Percentiles rank a stretch among this genome's conserved stretches.
Evolutionary conservation across 1,139 yeast genomes (phyloP).

Genomic region (Pichia norvegensis): DNA sequence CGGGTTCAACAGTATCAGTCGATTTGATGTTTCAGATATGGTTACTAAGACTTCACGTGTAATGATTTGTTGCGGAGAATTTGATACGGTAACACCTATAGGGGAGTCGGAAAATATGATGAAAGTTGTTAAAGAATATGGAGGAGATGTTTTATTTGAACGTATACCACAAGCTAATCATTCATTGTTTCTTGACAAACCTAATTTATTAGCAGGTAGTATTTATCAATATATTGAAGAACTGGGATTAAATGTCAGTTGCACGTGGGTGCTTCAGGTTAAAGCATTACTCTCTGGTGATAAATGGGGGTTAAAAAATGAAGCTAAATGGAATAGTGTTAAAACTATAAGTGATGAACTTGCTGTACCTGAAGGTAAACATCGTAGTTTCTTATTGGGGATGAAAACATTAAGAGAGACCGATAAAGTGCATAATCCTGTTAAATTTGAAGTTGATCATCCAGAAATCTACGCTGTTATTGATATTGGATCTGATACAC

Average conservation of each 20-base stretch:
- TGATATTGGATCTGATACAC: constrained; percentile 70
- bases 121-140: constrained; percentile 14
- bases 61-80: constrained; percentile 38
- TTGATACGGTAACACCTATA: constrained; percentile 51
- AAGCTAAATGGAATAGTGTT: constrained; percentile 59
- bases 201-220: constrained; percentile 57
- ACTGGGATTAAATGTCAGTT: constrained; percentile 28
- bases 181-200: constrained; percentile 54
- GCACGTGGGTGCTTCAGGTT: constrained; percentile 35
- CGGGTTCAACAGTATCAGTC: constrained; percentile 40
- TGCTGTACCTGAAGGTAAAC: constrained; percentile 29
- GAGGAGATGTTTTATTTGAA: constrained; percentile 19
- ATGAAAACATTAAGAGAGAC: constrained; percentile 71
- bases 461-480: constrained; percentile 50
- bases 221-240: constrained; percentile 50
- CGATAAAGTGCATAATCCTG: constrained; percentile 56
- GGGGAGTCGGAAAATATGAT: constrained; percentile 24
- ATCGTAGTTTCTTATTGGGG: constrained; percentile 49
- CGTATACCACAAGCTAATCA: constrained; percentile 56
- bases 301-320: constrained; percentile 76
- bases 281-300: constrained; percentile 58
- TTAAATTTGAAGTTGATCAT: constrained; percentile 40
- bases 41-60: neutral
- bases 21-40: constrained; percentile 35
- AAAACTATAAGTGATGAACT: constrained; percentile 43